Conservation (phyloP, 164 flowering plant species). For the Vitis labrusca region DNA sequence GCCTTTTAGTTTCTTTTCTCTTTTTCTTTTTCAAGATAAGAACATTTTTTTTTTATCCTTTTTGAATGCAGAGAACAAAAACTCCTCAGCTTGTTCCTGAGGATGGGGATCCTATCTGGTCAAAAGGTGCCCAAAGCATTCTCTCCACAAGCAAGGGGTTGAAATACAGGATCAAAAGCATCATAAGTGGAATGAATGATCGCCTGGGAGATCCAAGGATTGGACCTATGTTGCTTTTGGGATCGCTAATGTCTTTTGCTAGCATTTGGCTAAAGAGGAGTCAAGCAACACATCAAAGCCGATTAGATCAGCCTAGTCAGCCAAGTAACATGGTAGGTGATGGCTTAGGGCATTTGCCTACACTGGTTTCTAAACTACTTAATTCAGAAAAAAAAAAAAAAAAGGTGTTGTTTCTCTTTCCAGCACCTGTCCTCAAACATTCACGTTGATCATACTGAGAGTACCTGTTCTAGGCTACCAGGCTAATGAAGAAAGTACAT, state of each 20-base stretch:
- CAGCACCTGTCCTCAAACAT: too few relatives aligned
- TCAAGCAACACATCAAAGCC: conserved; percentile 35
- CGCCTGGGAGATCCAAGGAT: conserved; percentile 71
- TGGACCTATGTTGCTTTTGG: conserved; percentile 76
- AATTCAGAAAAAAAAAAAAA: too few relatives aligned
- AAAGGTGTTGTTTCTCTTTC: too few relatives aligned
- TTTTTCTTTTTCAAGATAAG: too few relatives aligned
- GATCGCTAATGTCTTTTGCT: conserved; percentile 68
- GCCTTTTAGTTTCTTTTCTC: too few relatives aligned
- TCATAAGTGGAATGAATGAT: conserved; percentile 33
- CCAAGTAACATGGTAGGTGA: conserved; percentile 29
- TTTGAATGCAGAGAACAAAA: conserved; percentile 51
- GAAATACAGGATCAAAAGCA: conserved; percentile 36
- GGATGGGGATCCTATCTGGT: conserved; percentile 60
- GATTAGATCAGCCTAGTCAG: conserved; percentile 24
- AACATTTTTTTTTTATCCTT: background rate
- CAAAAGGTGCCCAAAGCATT: conserved; percentile 44
- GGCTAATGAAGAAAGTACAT: background rate
- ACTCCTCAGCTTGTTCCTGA: conserved; percentile 84
- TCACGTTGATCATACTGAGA: too few relatives aligned
- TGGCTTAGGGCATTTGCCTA: background rate
- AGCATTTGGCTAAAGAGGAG: conserved; percentile 58
- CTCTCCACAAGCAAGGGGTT: conserved; percentile 44
- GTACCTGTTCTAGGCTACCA: too few relatives aligned
- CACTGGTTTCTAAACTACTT: too few relatives aligned